These are phyloP conservation scores for Alternaria sp. DNA, from an alignment of 2,329 filamentous ascomycete species.

Conservation along the genomic window DNA sequence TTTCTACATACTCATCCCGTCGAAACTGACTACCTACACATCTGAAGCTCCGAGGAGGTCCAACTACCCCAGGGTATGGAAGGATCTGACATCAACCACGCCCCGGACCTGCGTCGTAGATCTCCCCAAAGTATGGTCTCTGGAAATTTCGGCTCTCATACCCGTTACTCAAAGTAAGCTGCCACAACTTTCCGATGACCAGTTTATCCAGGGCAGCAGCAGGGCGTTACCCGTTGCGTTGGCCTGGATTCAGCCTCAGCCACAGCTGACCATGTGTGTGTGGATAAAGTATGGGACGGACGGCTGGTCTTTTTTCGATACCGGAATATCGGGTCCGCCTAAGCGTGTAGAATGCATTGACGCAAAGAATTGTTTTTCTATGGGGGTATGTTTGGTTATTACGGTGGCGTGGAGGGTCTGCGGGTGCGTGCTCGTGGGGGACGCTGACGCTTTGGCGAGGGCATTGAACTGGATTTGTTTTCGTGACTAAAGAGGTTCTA, in stretches of 20 bases:
- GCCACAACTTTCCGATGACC: background rate
- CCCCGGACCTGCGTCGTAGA: slow-evolving; percentile 8
- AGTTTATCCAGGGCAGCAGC: background rate
- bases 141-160: background rate
- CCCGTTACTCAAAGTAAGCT: background rate
- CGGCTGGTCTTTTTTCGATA: background rate
- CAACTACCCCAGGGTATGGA: background rate
- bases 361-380: background rate
- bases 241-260: background rate
- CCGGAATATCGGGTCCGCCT: background rate
- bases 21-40: background rate
- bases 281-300: background rate
- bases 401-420: background rate
- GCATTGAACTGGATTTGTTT: background rate
- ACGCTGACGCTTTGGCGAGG: background rate
- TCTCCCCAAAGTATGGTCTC: background rate
- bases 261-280: background rate
- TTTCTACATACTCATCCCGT: background rate
- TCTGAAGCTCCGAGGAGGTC: background rate
- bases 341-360: background rate
- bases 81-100: background rate
- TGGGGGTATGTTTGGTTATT: background rate
- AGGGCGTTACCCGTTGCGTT: background rate
- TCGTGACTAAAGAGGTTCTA: background rate
- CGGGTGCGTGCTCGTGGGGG: background rate